Conservation (phyloP, 2,329 filamentous ascomycete species). For the Neospermospora avenae region DNA sequence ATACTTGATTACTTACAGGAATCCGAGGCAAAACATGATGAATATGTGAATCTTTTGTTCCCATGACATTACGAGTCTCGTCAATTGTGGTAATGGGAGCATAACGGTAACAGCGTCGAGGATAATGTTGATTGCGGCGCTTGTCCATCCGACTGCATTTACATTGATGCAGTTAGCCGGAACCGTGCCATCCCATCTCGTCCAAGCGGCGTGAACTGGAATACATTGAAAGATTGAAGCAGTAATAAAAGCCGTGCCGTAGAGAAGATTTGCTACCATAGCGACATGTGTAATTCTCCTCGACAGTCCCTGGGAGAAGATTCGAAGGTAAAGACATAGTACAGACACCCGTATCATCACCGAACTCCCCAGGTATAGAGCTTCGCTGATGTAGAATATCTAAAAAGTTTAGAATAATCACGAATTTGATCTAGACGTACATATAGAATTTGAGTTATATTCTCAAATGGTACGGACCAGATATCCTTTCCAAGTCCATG, state of each 20-base stretch:
- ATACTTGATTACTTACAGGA: constrained; percentile 31
- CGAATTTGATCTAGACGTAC: background rate
- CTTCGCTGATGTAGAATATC: constrained; percentile 20
- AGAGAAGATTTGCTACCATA: constrained; percentile 9
- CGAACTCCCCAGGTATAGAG: constrained; percentile 20
- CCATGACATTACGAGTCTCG: constrained; percentile 42
- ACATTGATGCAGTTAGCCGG: constrained; percentile 47
- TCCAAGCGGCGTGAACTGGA: constrained; percentile 53
- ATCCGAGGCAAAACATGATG: constrained; percentile 49
- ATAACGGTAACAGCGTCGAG: constrained; percentile 51
- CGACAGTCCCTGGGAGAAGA: constrained; percentile 17
- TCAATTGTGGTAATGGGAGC: constrained; percentile 47
- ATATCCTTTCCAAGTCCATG: background rate
- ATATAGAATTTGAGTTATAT: background rate
- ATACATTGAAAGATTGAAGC: constrained; percentile 41
- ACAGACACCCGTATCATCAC: constrained; percentile 17
- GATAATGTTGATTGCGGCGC: constrained; percentile 49
- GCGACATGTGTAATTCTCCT: constrained; percentile 11
- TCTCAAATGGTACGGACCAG: background rate
- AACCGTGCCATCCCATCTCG: constrained; percentile 46
- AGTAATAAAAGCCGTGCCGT: constrained; percentile 15
- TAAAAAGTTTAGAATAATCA: constrained; percentile 1
- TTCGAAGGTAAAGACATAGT: constrained; percentile 21
- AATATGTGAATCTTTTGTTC: constrained; percentile 46
- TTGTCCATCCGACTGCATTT: constrained; percentile 48